Conservation (phyloP, 164 flowering plant genomes). For the Paratinospora sagittata region DNA sequence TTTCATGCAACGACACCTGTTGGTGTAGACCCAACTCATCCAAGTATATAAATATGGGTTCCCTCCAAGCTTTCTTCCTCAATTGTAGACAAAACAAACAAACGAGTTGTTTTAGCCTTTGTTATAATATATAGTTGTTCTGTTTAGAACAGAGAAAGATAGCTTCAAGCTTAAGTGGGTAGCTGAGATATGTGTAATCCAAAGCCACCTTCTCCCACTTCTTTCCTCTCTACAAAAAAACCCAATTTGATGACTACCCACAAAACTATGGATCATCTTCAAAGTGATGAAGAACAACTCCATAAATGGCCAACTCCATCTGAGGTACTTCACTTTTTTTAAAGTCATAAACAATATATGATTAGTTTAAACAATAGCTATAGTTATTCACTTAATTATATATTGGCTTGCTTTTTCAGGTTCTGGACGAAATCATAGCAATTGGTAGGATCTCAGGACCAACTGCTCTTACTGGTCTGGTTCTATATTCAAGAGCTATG, state of each 20-base stretch:
- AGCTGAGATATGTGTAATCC: constrained; percentile 49
- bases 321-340: constrained; percentile 43
- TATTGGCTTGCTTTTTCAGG: constrained; percentile 35
- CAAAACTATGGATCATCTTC: constrained; percentile 30
- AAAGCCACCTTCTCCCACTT: constrained; percentile 44
- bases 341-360: too few relatives aligned
- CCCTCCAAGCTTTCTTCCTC: constrained; percentile 3
- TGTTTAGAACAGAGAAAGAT: neutral
- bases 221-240: constrained; percentile 34
- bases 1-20: constrained; percentile 28
- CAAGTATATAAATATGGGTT: constrained; percentile 34
- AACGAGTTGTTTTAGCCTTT: neutral
- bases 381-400: neutral
- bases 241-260: constrained; percentile 31
- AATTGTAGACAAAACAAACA: constrained; percentile 2
- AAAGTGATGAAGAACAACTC: constrained; percentile 30
- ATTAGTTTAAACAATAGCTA: neutral
- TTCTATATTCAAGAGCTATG: constrained; percentile 81
- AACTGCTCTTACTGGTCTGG: constrained; percentile 64
- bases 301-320: constrained; percentile 72
- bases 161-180: neutral
- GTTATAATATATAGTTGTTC: neutral
- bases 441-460: constrained; percentile 82
- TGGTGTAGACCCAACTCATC: constrained; percentile 17
- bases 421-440: constrained; percentile 65